Base-by-base conservation (phyloP, 2,329 filamentous ascomycete species). In the Colletotrichum acutatum region DNA sequence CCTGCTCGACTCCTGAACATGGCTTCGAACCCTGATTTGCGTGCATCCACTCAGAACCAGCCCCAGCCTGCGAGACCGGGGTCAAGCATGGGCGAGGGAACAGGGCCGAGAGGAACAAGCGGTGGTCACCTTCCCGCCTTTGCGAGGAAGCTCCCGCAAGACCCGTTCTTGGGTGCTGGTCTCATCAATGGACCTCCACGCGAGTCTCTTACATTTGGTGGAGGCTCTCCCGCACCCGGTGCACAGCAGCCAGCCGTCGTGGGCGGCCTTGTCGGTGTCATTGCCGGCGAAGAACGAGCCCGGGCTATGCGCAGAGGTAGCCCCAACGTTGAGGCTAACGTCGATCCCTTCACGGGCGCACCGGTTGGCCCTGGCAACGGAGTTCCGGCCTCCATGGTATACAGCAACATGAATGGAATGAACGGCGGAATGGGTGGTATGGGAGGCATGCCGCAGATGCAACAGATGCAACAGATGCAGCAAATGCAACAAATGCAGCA, bases 241-340 rank as follows among this genome's bases (percentile, higher is more conserved):
- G 78, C 83, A 54, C 79, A 84, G 79, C 79, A 82, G 53, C 76
- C 82, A 30, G 26, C 66, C 30, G 79, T 87, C 6, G 92, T 93
- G 1, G 94, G 94, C 54, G 95, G 95, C 12, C 87, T 98, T 12
- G 93, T 98, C 24, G 95, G 95, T 11, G 94, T 98, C 9, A 98
- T 98, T 82, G 94, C 94, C 42, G 93, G 86, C 65, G 95, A 97
- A 82, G 95, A 97, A 81, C 89, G 94, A 60, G 92, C 93, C 53
- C 89, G 92, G 75, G 94, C 94, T 34, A 87, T 94, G 86, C 88
- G 95, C 77, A 88, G 95, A 78, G 94, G 94, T 42, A 97, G 93
- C 78, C 94, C 94, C 4, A 93, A 93, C 72, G 82, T 90, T 22
- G 91, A 93, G 61, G 82, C 84, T 75, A 84, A 82, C 63, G 77